phyloP scores from a whole-genome alignment of 75 land plant species.

The Cryptomeria japonica region DNA sequence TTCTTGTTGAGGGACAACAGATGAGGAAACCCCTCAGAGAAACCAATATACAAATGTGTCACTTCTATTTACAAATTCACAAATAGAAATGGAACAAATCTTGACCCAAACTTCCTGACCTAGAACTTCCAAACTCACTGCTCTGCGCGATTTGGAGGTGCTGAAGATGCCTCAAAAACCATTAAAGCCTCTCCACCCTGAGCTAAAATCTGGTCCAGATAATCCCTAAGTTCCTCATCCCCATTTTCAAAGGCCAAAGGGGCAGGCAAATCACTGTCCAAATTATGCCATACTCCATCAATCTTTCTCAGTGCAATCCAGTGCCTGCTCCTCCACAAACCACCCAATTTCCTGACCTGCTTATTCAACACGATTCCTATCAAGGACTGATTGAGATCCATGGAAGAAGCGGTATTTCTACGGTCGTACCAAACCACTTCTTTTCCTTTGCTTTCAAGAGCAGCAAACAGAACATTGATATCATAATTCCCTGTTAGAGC shows the following conservation, averaged over 20 bases:
- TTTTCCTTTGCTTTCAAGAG: slow-evolving; percentile 57
- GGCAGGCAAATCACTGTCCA: slow-evolving; percentile 76
- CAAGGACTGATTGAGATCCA: slow-evolving; percentile 43
- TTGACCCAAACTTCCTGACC: no score
- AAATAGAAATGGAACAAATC: not conserved
- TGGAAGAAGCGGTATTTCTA: slow-evolving; percentile 48
- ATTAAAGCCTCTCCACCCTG: slow-evolving; percentile 63
- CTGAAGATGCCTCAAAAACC: slow-evolving; percentile 28
- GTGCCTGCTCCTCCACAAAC: slow-evolving; percentile 83
- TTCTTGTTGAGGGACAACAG: not conserved
- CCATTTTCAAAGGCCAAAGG: slow-evolving; percentile 50
- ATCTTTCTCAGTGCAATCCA: slow-evolving; percentile 73
- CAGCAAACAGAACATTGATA: slow-evolving; percentile 80
- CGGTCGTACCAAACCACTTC: slow-evolving; percentile 79
- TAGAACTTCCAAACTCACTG: no score
- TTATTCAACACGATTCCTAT: slow-evolving; percentile 76
- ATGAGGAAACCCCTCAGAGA: not conserved
- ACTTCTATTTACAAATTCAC: not conserved
- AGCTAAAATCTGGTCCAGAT: slow-evolving; percentile 39
- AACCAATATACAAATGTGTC: not conserved
- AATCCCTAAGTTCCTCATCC: slow-evolving; percentile 36
- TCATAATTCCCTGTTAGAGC: slow-evolving; percentile 84
- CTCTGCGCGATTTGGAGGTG: not conserved
- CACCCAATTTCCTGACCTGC: slow-evolving; percentile 49
- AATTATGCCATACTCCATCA: slow-evolving; percentile 76